A percentile compares a stretch with the other conserved stretches of the same genome.
These are phyloP conservation scores for Ceratocystis papillata DNA, from an alignment of 2,329 filamentous ascomycete genomes.

Conservation along the genomic window DNA sequence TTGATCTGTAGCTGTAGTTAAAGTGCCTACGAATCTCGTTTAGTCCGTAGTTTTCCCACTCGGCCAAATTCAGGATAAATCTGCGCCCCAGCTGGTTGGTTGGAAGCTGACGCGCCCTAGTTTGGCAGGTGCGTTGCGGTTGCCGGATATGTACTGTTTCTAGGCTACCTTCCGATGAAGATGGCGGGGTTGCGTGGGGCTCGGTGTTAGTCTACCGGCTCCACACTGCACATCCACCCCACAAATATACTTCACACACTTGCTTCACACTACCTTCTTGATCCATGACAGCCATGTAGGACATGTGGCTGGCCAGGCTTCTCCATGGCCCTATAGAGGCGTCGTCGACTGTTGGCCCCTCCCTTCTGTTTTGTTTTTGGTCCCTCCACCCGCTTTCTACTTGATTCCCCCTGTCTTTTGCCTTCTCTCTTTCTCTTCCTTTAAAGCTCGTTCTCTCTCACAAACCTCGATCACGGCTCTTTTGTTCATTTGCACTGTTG, in stretches of 20 bases:
- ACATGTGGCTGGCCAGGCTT: neutral
- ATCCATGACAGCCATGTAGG: neutral
- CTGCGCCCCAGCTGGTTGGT: neutral
- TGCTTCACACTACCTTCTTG: neutral
- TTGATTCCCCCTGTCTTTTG: neutral
- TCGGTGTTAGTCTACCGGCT: neutral
- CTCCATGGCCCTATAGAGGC: neutral
- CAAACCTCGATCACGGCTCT: neutral
- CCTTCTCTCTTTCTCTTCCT: neutral
- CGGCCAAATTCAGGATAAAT: too few relatives aligned
- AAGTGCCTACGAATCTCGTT: neutral
- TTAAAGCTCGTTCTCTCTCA: neutral
- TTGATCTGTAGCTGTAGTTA: neutral
- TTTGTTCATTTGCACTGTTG: neutral
- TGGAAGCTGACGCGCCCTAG: neutral
- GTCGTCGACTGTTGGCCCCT: neutral
- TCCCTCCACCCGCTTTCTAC: neutral
- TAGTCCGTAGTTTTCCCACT: neutral
- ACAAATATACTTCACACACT: neutral
- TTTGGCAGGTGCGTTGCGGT: neutral
- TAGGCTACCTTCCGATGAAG: neutral
- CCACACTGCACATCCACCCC: neutral
- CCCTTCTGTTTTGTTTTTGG: neutral
- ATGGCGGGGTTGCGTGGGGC: neutral
- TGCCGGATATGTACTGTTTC: slow-evolving; percentile 1